A percentile compares a stretch with the other conserved stretches of the same genome.
Evolutionary conservation across 2,329 filamentous ascomycete genomes (phyloP).

Genomic region (Fusarium avenaceum): DNA sequence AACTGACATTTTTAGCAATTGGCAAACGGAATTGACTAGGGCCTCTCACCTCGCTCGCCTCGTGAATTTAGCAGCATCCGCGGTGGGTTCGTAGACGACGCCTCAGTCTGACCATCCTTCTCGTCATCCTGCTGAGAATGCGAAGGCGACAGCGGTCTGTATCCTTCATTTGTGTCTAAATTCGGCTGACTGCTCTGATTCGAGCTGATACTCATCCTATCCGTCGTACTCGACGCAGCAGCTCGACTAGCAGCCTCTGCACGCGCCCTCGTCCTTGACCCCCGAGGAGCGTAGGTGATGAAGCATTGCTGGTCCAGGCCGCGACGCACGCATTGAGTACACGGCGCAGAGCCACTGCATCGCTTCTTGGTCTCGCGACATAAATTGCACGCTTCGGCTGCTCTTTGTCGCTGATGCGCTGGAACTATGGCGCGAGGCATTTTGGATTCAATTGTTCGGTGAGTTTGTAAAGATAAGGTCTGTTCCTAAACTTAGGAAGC

Average conservation of each 20-base stretch:
- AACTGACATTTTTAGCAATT: slow-evolving; percentile 50
- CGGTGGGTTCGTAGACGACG: slow-evolving; percentile 40
- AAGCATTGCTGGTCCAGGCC: slow-evolving; percentile 57
- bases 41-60: slow-evolving; percentile 62
- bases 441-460: background rate
- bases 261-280: slow-evolving; percentile 40
- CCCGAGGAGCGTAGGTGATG: slow-evolving; percentile 53
- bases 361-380: slow-evolving; percentile 66
- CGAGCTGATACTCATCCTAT: slow-evolving; percentile 1
- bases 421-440: slow-evolving; percentile 68
- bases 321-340: slow-evolving; percentile 61
- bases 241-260: slow-evolving; percentile 26
- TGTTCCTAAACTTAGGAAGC: background rate
- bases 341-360: slow-evolving; percentile 64
- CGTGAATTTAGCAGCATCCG: slow-evolving; percentile 66
- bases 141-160: slow-evolving; percentile 50
- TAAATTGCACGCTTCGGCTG: slow-evolving; percentile 62
- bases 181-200: slow-evolving; percentile 13
- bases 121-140: slow-evolving; percentile 48
- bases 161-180: slow-evolving; percentile 29
- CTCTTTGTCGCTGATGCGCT: slow-evolving; percentile 62
- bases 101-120: slow-evolving; percentile 30
- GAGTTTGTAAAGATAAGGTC: slow-evolving; percentile 3
- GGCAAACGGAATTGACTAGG: background rate
- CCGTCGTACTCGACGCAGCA: background rate